Evolutionary conservation across 2,329 filamentous ascomycete species (phyloP).

Genomic region (Alternaria novae-zelandiae): DNA sequence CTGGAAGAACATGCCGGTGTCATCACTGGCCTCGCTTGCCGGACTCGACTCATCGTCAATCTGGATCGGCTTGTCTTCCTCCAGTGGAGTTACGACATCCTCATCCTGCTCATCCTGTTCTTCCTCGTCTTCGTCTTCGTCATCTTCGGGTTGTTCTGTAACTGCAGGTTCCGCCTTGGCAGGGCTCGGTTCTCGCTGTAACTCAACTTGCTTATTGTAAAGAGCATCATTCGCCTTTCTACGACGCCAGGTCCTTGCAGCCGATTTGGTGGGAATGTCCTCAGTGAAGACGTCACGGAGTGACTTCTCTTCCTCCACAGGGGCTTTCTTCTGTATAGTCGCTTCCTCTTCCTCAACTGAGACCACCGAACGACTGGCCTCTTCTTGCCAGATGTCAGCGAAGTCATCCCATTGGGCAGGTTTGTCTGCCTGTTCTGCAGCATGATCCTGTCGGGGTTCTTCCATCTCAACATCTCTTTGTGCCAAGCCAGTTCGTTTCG

Average conservation of each 20-base stretch:
- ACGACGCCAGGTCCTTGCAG: slow-evolving; percentile 52
- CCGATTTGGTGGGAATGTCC: slow-evolving; percentile 37
- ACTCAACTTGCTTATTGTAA: slow-evolving; percentile 48
- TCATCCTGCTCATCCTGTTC: slow-evolving; percentile 21
- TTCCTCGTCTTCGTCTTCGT: slow-evolving; percentile 25
- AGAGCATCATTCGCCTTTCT: slow-evolving; percentile 46
- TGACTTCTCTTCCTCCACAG: slow-evolving; percentile 20
- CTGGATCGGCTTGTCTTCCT: slow-evolving; percentile 12
- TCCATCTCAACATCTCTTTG: background rate
- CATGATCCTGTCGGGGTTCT: background rate
- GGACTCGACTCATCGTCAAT: slow-evolving; percentile 19
- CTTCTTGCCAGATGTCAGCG: slow-evolving; percentile 57
- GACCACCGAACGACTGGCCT: slow-evolving; percentile 50
- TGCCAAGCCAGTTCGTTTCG: background rate
- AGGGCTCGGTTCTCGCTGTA: slow-evolving; percentile 15
- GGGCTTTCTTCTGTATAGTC: slow-evolving; percentile 9
- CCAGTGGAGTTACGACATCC: slow-evolving; percentile 8
- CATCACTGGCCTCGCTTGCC: slow-evolving; percentile 40
- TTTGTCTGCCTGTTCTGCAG: background rate
- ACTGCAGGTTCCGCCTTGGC: slow-evolving; percentile 7
- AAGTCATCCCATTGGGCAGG: slow-evolving; percentile 22
- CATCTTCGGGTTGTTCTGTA: background rate
- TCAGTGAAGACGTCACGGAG: slow-evolving; percentile 46
- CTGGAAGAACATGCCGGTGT: slow-evolving; percentile 49
- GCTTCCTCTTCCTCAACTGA: slow-evolving; percentile 22